phyloP scores from a whole-genome alignment of 805 yeast genomes.

The Metschnikowia lochheadii region DNA sequence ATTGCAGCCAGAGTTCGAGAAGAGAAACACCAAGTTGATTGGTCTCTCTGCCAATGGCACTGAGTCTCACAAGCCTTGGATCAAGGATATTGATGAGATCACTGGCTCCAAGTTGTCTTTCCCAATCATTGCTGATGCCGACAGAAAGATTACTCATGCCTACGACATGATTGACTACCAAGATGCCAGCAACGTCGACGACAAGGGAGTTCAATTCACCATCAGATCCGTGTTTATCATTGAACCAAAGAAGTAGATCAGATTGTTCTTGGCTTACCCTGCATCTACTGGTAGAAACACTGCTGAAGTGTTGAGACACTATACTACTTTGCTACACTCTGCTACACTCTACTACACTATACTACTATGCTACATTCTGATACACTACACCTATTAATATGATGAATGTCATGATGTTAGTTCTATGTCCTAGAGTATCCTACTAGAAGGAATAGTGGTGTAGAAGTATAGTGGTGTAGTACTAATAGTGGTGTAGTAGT shows the following conservation, averaged over 20 bases:
- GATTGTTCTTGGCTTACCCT: conserved; percentile 84
- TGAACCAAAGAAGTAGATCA: conserved; percentile 85
- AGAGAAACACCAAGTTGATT: conserved; percentile 81
- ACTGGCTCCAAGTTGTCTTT: conserved; percentile 72
- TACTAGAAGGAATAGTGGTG: too few relatives aligned
- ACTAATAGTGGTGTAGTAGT: too few relatives aligned
- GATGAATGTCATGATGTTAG: too few relatives aligned
- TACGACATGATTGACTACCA: conserved; percentile 88
- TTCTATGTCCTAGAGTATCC: too few relatives aligned
- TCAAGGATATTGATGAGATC: conserved; percentile 85
- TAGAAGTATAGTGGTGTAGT: too few relatives aligned
- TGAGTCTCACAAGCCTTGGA: conserved; percentile 79
- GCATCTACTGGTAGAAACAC: conserved; percentile 95
- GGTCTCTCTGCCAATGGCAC: conserved; percentile 86
- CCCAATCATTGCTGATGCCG: conserved; percentile 88
- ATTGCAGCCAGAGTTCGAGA: conserved; percentile 81
- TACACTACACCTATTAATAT: too few relatives aligned
- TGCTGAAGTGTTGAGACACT: conserved; percentile 84
- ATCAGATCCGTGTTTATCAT: conserved; percentile 90
- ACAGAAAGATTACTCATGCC: conserved; percentile 77
- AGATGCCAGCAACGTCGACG: conserved; percentile 68
- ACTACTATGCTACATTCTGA: too few relatives aligned
- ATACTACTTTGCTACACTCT: too few relatives aligned
- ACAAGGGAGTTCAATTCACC: conserved; percentile 72
- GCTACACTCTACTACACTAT: too few relatives aligned